Conservation (phyloP, 73 alveolate species). For the Effrenium voratum region DNA sequence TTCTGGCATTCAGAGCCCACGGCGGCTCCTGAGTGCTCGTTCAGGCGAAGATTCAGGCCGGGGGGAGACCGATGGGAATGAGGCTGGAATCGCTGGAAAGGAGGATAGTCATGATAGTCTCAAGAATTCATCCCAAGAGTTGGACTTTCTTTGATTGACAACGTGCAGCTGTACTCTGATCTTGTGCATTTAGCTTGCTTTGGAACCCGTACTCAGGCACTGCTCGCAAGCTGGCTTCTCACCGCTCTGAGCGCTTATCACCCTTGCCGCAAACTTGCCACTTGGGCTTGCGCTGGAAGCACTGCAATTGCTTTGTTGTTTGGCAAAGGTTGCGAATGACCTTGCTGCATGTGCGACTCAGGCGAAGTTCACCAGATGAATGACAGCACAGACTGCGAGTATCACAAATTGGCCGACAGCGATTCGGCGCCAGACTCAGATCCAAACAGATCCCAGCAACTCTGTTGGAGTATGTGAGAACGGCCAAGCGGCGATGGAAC, state of each 20-base stretch:
- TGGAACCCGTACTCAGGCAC: neutral
- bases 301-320: neutral
- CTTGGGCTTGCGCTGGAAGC: neutral
- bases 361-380: slow-evolving; percentile 82
- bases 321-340: neutral
- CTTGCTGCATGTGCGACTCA: neutral
- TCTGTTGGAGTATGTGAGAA: neutral
- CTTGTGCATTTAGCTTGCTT: neutral
- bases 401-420: slow-evolving; percentile 64
- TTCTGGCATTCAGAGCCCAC: slow-evolving; percentile 31
- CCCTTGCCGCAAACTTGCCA: slow-evolving; percentile 10
- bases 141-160: neutral
- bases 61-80: neutral
- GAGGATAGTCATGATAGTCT: neutral
- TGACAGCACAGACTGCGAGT: slow-evolving; percentile 84
- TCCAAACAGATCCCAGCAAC: neutral
- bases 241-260: neutral
- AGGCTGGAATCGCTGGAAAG: neutral
- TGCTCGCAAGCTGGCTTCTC: neutral
- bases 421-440: slow-evolving; percentile 21
- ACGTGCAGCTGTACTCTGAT: neutral
- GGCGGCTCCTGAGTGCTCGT: slow-evolving; percentile 40
- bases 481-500: neutral
- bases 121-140: neutral
- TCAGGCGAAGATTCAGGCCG: slow-evolving; percentile 50